Percentiles rank a stretch among this genome's conserved stretches.
phyloP scores from a whole-genome alignment of 306 rosid genomes.

The Malus asiatica region DNA sequence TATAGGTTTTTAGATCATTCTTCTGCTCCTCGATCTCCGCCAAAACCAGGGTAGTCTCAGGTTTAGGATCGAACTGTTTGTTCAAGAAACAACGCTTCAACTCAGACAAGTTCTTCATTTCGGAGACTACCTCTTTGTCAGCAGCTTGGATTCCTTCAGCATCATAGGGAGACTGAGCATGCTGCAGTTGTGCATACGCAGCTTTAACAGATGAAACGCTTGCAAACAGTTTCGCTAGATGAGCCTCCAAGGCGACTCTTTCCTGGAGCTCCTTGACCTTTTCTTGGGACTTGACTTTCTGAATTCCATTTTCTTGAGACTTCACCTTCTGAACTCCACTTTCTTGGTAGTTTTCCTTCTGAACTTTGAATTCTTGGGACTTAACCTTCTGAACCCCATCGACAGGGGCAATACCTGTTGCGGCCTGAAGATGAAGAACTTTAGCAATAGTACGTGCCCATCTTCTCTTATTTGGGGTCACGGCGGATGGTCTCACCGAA shows the following conservation, averaged over 20 bases:
- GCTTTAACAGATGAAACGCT: conserved; percentile 62
- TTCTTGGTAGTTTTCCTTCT: neutral
- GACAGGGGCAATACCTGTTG: conserved; percentile 48
- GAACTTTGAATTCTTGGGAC: neutral
- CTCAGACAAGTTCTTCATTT: conserved; percentile 72
- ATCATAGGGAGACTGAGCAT: conserved; percentile 70
- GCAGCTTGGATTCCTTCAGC: conserved; percentile 68
- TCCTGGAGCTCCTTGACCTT: conserved; percentile 44
- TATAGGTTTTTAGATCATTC: conserved; percentile 58
- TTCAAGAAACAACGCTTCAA: conserved; percentile 67
- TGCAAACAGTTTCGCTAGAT: conserved; percentile 71
- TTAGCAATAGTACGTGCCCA: conserved; percentile 61
- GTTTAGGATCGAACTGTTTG: conserved; percentile 65
- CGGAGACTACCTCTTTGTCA: conserved; percentile 48
- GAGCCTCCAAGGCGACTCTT: conserved; percentile 48
- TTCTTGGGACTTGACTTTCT: conserved; percentile 11
- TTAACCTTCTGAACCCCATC: conserved; percentile 32
- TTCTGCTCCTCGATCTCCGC: conserved; percentile 77
- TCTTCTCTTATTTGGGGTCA: conserved; percentile 58
- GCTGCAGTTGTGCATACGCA: conserved; percentile 72
- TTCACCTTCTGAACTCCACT: neutral
- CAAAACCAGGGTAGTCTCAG: conserved; percentile 32
- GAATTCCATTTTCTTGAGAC: neutral
- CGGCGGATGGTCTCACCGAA: conserved; percentile 46
- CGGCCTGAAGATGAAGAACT: conserved; percentile 62